phyloP scores from a whole-genome alignment of 164 flowering plant genomes.

The Euptelea pleiosperma region DNA sequence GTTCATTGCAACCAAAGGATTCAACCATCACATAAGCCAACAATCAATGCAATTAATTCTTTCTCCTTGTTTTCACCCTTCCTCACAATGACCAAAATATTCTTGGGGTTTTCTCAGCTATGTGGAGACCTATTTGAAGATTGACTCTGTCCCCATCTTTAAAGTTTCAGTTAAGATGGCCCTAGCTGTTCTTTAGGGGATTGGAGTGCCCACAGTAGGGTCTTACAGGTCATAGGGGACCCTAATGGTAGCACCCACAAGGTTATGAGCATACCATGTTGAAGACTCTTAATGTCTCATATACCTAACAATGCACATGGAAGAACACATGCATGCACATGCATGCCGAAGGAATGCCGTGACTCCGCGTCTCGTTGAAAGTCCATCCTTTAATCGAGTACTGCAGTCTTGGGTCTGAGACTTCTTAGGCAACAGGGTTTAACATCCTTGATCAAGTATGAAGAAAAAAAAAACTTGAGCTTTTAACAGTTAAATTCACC shows the following conservation, averaged over 20 bases:
- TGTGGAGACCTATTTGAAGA: neutral
- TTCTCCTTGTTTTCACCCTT: too few species aligned
- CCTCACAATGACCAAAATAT: neutral
- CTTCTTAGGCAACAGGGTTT: neutral
- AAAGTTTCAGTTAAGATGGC: slow-evolving; percentile 3
- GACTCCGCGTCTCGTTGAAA: too few species aligned
- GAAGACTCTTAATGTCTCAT: neutral
- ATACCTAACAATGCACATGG: slow-evolving; percentile 8
- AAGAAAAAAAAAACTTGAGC: too few species aligned
- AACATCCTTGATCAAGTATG: neutral
- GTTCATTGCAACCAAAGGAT: neutral
- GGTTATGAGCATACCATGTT: slow-evolving; percentile 4
- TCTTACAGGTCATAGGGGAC: slow-evolving; percentile 7
- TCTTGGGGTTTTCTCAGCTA: neutral
- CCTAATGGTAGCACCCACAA: slow-evolving; percentile 3
- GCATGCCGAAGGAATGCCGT: neutral
- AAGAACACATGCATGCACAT: slow-evolving; percentile 12
- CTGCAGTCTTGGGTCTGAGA: neutral
- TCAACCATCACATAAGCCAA: neutral
- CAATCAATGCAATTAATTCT: slow-evolving; percentile 10
- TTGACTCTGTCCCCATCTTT: neutral
- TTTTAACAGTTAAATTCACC: neutral
- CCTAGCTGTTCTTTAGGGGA: slow-evolving; percentile 4
- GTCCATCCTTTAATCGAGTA: neutral
- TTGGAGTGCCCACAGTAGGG: slow-evolving; percentile 7